phyloP scores from a whole-genome alignment of 306 rosid species.

The Myrica gale region DNA sequence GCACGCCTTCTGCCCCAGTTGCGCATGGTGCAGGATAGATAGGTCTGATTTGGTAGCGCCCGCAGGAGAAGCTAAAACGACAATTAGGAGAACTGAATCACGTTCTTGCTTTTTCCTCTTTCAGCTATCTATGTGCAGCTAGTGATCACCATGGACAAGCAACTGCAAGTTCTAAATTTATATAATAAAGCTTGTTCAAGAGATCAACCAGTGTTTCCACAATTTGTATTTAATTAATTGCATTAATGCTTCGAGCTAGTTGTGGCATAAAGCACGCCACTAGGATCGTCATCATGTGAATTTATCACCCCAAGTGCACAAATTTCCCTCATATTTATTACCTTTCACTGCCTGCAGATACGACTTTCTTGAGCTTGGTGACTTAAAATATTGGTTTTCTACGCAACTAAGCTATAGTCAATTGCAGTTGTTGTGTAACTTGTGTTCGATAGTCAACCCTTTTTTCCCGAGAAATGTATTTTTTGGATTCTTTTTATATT shows the following conservation, averaged over 20 bases:
- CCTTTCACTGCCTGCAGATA: background rate
- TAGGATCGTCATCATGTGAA: too few species aligned
- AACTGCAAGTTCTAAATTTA: background rate
- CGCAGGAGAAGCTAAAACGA: background rate
- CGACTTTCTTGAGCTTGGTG: conserved; percentile 5
- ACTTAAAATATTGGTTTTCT: conserved; percentile 1
- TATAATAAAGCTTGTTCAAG: too few species aligned
- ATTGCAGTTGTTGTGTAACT: conserved; percentile 10
- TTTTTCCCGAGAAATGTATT: too few species aligned
- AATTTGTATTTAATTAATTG: too few species aligned
- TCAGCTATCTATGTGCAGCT: background rate
- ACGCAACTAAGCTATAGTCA: conserved; percentile 11
- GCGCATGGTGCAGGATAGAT: too few species aligned
- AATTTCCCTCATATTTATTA: background rate
- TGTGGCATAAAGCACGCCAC: too few species aligned
- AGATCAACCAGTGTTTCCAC: too few species aligned
- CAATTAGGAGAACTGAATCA: background rate
- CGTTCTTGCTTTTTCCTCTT: background rate
- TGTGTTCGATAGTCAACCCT: background rate
- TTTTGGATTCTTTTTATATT: too few species aligned
- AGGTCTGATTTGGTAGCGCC: too few species aligned
- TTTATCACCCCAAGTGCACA: too few species aligned
- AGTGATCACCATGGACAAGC: background rate
- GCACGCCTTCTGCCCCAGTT: too few species aligned
- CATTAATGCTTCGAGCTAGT: too few species aligned